phyloP scores from a whole-genome alignment of 2,329 filamentous ascomycete genomes.

The Colletotrichum lupini region DNA sequence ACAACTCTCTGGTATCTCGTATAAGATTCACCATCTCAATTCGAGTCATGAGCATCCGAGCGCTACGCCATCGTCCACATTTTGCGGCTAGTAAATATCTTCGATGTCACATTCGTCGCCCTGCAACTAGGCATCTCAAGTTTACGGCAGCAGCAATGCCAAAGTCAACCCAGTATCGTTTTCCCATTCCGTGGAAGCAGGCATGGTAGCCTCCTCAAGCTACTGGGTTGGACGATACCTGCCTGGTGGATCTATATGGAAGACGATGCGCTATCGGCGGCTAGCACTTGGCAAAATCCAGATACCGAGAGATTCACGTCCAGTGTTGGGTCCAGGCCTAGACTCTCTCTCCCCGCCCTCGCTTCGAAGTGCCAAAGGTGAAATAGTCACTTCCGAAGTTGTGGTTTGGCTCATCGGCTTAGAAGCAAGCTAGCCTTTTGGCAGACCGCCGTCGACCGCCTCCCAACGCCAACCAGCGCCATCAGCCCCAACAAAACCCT shows the following conservation, averaged over 20 bases:
- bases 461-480: neutral
- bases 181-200: neutral
- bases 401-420: neutral
- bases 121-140: neutral
- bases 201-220: neutral
- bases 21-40: neutral
- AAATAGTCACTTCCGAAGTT: neutral
- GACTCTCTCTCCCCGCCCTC: neutral
- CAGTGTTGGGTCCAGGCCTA: neutral
- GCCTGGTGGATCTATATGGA: neutral
- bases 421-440: neutral
- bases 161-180: too few species aligned
- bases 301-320: neutral
- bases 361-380: neutral
- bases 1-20: neutral
- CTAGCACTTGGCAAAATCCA: constrained; percentile 1
- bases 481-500: neutral
- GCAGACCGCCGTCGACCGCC: neutral
- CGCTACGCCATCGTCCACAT: neutral
- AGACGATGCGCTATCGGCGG: neutral
- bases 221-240: neutral
- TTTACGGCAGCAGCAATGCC: neutral
- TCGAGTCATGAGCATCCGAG: neutral
- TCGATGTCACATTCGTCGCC: neutral
- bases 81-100: neutral